Conservation (phyloP, 495 filamentous ascomycete genomes). For the Penicillium soppii region DNA sequence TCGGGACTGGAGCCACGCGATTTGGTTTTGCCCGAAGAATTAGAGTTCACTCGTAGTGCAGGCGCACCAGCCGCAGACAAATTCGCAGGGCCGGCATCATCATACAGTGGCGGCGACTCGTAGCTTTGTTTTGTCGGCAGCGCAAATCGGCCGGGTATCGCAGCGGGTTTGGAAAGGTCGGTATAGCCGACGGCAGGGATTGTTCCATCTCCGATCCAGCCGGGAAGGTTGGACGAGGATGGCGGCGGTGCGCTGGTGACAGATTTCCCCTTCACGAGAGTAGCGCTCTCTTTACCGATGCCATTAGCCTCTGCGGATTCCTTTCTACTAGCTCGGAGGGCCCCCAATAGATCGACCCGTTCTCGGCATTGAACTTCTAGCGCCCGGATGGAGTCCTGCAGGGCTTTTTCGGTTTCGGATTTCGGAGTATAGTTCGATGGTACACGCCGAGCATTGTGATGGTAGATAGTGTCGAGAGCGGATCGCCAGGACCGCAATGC, state of each 20-base stretch:
- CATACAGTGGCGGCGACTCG: slow-evolving; percentile 28
- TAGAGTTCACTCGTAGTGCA: slow-evolving; percentile 37
- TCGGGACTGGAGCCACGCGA: slow-evolving; percentile 79
- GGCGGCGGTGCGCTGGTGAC: slow-evolving; percentile 1
- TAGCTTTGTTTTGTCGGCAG: slow-evolving; percentile 50
- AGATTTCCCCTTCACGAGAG: slow-evolving; percentile 20
- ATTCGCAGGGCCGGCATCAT: slow-evolving; percentile 12
- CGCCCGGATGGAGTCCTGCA: slow-evolving; percentile 76
- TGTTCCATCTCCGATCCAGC: slow-evolving; percentile 76
- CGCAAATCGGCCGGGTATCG: slow-evolving; percentile 60
- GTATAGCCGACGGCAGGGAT: slow-evolving; percentile 76
- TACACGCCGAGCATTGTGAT: slow-evolving; percentile 76
- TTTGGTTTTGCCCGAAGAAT: slow-evolving; percentile 42
- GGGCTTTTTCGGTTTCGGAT: slow-evolving; percentile 79
- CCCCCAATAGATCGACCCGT: slow-evolving; percentile 82
- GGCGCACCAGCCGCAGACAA: slow-evolving; percentile 24
- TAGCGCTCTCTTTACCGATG: slow-evolving; percentile 19
- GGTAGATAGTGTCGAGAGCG: slow-evolving; percentile 87
- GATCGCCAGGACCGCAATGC: slow-evolving; percentile 89
- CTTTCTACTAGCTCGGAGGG: slow-evolving; percentile 71
- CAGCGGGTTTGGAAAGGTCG: slow-evolving; percentile 69
- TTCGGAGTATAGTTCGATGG: slow-evolving; percentile 68
- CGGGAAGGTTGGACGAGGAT: slow-evolving; percentile 35
- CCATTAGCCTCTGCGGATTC: slow-evolving; percentile 48
- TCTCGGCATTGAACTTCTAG: slow-evolving; percentile 94